These are phyloP conservation scores for Alternaria sp. DNA, from an alignment of 2,329 filamentous ascomycete species.

Conservation along the genomic window DNA sequence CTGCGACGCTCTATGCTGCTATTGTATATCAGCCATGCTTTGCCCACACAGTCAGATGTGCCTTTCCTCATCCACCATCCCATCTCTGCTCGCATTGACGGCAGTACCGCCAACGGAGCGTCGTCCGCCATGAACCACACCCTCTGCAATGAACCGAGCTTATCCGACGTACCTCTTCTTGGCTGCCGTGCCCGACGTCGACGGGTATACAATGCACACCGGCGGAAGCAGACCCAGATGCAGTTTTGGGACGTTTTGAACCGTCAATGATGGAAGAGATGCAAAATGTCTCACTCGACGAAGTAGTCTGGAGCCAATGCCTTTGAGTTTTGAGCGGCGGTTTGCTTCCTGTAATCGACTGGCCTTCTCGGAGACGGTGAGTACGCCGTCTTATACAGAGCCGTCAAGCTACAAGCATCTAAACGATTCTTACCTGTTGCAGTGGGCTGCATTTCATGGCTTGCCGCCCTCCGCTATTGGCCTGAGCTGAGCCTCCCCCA, in stretches of 20 bases:
- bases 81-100: conserved; percentile 14
- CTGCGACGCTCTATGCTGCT: conserved; percentile 26
- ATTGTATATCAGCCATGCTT: conserved; percentile 45
- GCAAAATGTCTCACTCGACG: conserved; percentile 38
- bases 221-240: conserved; percentile 8
- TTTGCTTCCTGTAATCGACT: conserved; percentile 38
- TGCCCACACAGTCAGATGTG: conserved; percentile 18
- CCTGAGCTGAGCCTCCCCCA: conserved; percentile 38
- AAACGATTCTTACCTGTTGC: conserved; percentile 42
- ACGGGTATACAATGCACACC: conserved; percentile 19
- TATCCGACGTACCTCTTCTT: conserved; percentile 35
- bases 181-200: conserved; percentile 13
- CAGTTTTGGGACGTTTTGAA: conserved; percentile 27
- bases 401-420: conserved; percentile 26
- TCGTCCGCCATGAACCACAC: conserved; percentile 3
- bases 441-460: conserved; percentile 39
- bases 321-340: conserved; percentile 32
- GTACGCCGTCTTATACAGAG: conserved; percentile 48
- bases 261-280: conserved; percentile 24
- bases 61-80: conserved; percentile 6
- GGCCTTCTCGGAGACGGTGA: conserved; percentile 34
- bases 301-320: conserved; percentile 36
- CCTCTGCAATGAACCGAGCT: conserved; percentile 21
- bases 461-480: conserved; percentile 46
- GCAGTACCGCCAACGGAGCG: neutral